These are phyloP conservation scores for Pelargonium australe DNA, from an alignment of 441 rosid genomes.

Conservation along the genomic window DNA sequence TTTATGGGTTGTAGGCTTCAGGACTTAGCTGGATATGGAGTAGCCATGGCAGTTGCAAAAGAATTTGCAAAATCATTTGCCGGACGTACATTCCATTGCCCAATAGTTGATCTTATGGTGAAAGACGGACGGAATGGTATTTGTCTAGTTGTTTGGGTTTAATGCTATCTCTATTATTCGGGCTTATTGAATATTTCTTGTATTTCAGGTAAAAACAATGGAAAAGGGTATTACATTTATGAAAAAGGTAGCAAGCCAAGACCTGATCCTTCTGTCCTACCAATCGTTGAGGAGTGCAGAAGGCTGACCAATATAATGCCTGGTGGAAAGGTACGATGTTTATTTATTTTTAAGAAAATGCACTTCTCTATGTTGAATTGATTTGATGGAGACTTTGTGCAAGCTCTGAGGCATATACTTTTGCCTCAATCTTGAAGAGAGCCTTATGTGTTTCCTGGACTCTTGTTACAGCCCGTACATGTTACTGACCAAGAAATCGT, in stretches of 20 bases:
- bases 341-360: background rate
- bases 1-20: constrained; percentile 55
- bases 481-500: constrained; percentile 70
- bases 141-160: constrained; percentile 14
- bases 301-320: constrained; percentile 70
- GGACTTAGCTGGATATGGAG: constrained; percentile 87
- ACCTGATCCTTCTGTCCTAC: constrained; percentile 69
- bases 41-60: constrained; percentile 53
- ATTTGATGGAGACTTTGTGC: background rate
- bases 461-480: constrained; percentile 54
- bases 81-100: constrained; percentile 51
- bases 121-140: constrained; percentile 78
- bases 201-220: constrained; percentile 69
- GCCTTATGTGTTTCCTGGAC: constrained; percentile 18
- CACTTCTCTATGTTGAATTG: background rate
- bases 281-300: constrained; percentile 66
- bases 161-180: constrained; percentile 5
- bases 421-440: constrained; percentile 6
- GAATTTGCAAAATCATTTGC: constrained; percentile 55
- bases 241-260: constrained; percentile 78
- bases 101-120: constrained; percentile 60
- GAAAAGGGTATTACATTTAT: constrained; percentile 76
- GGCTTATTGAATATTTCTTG: constrained; percentile 10
- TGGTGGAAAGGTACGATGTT: constrained; percentile 59
- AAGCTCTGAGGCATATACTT: background rate